Conservation (phyloP, 345 rosid species). For the Acer negundo region DNA sequence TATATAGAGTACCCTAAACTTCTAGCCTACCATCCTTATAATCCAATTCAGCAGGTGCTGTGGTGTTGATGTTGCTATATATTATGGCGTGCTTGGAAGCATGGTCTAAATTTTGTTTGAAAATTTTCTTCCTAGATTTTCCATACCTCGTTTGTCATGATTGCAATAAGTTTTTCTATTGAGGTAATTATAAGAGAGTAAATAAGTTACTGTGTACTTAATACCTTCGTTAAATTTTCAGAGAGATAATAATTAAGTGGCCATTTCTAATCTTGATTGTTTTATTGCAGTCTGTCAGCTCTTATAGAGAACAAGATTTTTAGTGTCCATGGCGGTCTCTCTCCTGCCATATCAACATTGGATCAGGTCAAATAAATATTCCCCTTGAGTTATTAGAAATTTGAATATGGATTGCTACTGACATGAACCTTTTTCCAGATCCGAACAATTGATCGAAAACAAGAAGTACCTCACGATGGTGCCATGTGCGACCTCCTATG, state of each 20-base stretch:
- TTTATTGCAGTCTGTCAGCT: constrained; percentile 75
- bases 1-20: background rate
- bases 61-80: background rate
- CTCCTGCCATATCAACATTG: constrained; percentile 83
- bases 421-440: constrained; percentile 50
- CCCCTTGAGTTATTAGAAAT: constrained; percentile 22
- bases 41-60: background rate
- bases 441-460: constrained; percentile 90
- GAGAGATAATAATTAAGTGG: background rate
- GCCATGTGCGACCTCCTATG: constrained; percentile 99
- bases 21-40: background rate
- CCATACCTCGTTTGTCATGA: background rate
- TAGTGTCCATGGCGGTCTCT: constrained; percentile 98
- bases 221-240: background rate
- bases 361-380: constrained; percentile 73
- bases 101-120: background rate
- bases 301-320: constrained; percentile 91
- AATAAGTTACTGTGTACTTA: background rate
- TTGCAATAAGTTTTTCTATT: background rate
- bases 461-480: constrained; percentile 99
- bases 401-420: constrained; percentile 12
- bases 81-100: background rate
- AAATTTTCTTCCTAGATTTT: background rate
- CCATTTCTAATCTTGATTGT: constrained; percentile 16
- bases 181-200: background rate